A percentile compares a stretch with the other conserved stretches of the same genome.
These are phyloP conservation scores for Fusarium vanettenii DNA, from an alignment of 2,329 filamentous ascomycete genomes.

Conservation along the genomic window DNA sequence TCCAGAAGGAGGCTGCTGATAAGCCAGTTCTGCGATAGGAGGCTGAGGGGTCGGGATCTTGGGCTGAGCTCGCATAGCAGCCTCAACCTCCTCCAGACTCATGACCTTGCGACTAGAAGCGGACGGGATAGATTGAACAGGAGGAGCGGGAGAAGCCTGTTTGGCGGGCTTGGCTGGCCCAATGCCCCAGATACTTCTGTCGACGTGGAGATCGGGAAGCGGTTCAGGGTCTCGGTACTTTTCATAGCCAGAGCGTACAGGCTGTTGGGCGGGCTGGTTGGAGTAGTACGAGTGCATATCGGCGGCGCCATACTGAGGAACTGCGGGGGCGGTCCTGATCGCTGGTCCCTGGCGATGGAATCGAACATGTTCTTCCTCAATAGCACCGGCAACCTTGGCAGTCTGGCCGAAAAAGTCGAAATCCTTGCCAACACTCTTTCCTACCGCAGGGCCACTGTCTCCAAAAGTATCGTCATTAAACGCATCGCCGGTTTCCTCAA, in stretches of 20 bases:
- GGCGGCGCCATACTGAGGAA: slow-evolving; percentile 56
- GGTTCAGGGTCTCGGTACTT: slow-evolving; percentile 88
- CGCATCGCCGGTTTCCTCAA: slow-evolving; percentile 91
- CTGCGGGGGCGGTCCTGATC: slow-evolving; percentile 48
- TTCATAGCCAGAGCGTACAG: slow-evolving; percentile 86
- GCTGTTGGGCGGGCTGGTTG: slow-evolving; percentile 57
- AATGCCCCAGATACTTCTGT: slow-evolving; percentile 92
- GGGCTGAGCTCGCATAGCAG: slow-evolving; percentile 82
- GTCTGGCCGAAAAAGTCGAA: slow-evolving; percentile 98
- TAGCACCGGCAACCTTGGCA: slow-evolving; percentile 84
- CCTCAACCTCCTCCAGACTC: slow-evolving; percentile 97
- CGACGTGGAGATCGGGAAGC: slow-evolving; percentile 90
- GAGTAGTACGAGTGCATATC: slow-evolving; percentile 44
- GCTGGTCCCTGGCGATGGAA: slow-evolving; percentile 80
- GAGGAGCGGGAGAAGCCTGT: slow-evolving; percentile 46
- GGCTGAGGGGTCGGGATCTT: slow-evolving; percentile 59
- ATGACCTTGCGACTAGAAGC: slow-evolving; percentile 78
- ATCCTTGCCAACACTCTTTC: slow-evolving; percentile 80
- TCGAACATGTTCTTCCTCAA: slow-evolving; percentile 91
- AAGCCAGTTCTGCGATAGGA: slow-evolving; percentile 42
- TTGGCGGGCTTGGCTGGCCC: slow-evolving; percentile 63
- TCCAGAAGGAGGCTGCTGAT: slow-evolving; percentile 43
- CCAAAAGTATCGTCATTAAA: slow-evolving; percentile 98
- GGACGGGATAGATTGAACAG: slow-evolving; percentile 36
- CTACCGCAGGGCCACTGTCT: slow-evolving; percentile 50